phyloP scores from a whole-genome alignment of 2,329 filamentous ascomycete genomes.

The Hypoxylon sp. region DNA sequence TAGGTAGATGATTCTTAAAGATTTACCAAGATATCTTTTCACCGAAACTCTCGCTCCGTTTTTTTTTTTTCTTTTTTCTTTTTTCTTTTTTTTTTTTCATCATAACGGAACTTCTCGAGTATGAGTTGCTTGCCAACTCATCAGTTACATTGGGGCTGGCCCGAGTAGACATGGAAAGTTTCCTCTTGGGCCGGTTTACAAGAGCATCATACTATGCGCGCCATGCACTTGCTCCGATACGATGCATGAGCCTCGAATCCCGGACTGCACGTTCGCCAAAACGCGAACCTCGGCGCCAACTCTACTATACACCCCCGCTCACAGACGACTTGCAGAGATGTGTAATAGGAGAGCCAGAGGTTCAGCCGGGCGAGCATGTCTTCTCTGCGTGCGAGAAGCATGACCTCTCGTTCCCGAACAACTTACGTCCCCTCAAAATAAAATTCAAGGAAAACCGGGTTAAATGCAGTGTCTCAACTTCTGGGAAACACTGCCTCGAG shows the following conservation, averaged over 20 bases:
- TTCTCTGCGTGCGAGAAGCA: constrained; percentile 55
- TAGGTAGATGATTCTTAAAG: no score
- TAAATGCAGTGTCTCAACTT: constrained; percentile 24
- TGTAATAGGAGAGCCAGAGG: not conserved
- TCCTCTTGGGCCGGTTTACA: constrained; percentile 28
- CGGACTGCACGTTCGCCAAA: not conserved
- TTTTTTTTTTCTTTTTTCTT: no score
- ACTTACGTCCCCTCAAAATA: constrained; percentile 17
- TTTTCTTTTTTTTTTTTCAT: no score
- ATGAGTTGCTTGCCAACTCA: constrained; percentile 32
- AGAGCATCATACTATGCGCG: constrained; percentile 17
- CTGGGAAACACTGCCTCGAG: constrained; percentile 47
- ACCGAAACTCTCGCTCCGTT: no score
- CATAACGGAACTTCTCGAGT: constrained; percentile 3
- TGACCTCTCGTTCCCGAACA: constrained; percentile 52
- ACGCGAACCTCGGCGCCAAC: not conserved
- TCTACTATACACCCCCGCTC: not conserved
- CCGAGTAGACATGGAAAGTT: constrained; percentile 43
- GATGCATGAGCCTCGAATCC: constrained; percentile 12
- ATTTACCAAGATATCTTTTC: no score
- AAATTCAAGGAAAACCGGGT: constrained; percentile 32
- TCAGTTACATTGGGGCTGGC: constrained; percentile 21
- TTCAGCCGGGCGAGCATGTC: constrained; percentile 39
- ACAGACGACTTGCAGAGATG: not conserved
- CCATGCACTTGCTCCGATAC: constrained; percentile 13